Evolutionary conservation across 2,329 filamentous ascomycete genomes (phyloP), one percentile per base, ranked within the genome.

Genomic region (Hortaea werneckii): DNA sequence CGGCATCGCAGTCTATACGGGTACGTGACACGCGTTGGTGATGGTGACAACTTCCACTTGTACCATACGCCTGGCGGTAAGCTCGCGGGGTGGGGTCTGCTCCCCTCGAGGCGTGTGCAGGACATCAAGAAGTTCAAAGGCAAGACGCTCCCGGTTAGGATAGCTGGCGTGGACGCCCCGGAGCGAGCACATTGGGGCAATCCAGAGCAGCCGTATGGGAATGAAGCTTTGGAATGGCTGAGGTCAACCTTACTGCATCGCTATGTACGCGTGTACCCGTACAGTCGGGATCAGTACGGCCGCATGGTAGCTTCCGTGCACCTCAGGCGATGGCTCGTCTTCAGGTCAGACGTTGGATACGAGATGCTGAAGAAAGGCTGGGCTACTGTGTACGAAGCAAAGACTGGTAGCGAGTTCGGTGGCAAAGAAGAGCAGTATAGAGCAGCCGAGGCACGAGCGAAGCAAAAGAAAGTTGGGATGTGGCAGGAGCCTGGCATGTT

Each of bases 31-130:
- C 87, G 85, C 56, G 92, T 98, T 26, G 92, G 94, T 37, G 92
- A 98, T 73, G 94, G 88, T 4, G 92, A 98, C 66, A 90, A 90
- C 62, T 95, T 98, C 65, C 84, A 92, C 56, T 65, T 98, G 41
- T 98, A 84, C 64, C 92, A 98, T 65, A 96, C 88, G 0, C 92
- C 92, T 0, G 90, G 90, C n/a, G 92, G 92, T 8, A 76, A 81
- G 54, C 66, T 89, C 43, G 76, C 83, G 8, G 92, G 92, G 44
- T 98, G 92, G 92, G 88, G 85, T n/a, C 60, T 56, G 56, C 41
- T 59, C 1, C 50, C 53, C 2, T 45, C 49, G 2, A 47, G 61
- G 28, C 41, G 50, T 1, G 41, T 57, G 1, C 42, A 48, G 28
- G 45, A 53, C 5, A 37, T 51, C 10, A 49, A 42, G 29, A 46